These are phyloP conservation scores for Phytopythium sindhum DNA, from an alignment of 352 stramenopile species.

Conservation along the genomic window DNA sequence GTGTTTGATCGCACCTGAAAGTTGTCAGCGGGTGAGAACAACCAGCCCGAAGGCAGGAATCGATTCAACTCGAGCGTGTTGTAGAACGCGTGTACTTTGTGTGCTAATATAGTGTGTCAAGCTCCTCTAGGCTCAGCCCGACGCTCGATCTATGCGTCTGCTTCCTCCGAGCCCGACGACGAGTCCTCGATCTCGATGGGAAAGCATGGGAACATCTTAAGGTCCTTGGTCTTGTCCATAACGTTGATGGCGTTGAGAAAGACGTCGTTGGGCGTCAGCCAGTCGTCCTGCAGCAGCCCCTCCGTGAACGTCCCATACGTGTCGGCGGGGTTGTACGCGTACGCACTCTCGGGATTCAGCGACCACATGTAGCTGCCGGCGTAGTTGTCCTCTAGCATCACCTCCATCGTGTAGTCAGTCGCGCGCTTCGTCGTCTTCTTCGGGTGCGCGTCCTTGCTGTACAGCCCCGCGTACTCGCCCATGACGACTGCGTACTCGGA, in stretches of 20 bases:
- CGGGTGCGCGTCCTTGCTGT: conserved; percentile 50
- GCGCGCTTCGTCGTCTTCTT: conserved; percentile 55
- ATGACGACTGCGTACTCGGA: conserved; percentile 55
- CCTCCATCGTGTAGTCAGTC: conserved; percentile 64
- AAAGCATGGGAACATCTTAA: conserved; percentile 69
- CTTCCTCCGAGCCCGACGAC: not conserved
- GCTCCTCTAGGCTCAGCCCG: not conserved
- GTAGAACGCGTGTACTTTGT: not conserved
- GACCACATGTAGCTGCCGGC: conserved; percentile 81
- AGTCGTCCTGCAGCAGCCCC: conserved; percentile 62
- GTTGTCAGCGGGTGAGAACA: too few species aligned
- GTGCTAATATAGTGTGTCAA: conserved; percentile 1
- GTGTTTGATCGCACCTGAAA: too few species aligned
- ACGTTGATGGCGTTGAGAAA: conserved; percentile 55
- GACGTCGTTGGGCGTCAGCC: conserved; percentile 57
- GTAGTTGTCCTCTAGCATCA: conserved; percentile 49
- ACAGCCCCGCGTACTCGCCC: conserved; percentile 66
- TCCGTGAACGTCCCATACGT: conserved; percentile 61
- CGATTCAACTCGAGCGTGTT: not conserved
- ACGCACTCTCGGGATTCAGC: conserved; percentile 71
- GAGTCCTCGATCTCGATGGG: conserved; percentile 30
- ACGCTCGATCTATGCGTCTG: too few species aligned
- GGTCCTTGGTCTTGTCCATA: conserved; percentile 49
- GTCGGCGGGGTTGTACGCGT: conserved; percentile 71
- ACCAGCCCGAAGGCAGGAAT: not conserved